phyloP scores from a whole-genome alignment of 1,284 basidiomycete genomes.

The Pholiota adiposa region DNA sequence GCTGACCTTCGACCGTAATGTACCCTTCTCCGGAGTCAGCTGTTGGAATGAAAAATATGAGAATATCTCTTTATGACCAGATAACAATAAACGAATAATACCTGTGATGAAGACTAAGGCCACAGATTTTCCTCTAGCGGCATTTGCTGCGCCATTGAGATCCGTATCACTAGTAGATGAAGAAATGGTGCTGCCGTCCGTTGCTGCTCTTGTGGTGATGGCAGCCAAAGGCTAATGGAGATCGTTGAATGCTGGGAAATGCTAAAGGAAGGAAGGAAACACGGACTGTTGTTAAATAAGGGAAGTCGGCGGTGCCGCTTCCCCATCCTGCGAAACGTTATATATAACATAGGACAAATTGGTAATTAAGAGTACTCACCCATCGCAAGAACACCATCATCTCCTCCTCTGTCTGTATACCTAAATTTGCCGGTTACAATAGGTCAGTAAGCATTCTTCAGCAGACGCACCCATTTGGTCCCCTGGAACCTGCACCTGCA shows the following conservation, averaged over 20 bases:
- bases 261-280: neutral
- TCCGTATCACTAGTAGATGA: slow-evolving; percentile 60
- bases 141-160: slow-evolving; percentile 42
- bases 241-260: neutral
- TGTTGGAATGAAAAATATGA: too few relatives aligned
- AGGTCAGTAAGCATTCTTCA: neutral
- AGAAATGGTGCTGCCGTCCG: slow-evolving; percentile 43
- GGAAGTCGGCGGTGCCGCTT: slow-evolving; percentile 53
- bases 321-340: slow-evolving; percentile 40
- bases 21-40: slow-evolving; percentile 57
- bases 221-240: slow-evolving; percentile 43
- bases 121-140: slow-evolving; percentile 50
- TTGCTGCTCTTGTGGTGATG: slow-evolving; percentile 43
- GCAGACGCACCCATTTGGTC: slow-evolving; percentile 59
- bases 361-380: slow-evolving; percentile 46
- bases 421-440: slow-evolving; percentile 31
- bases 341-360: neutral
- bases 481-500: slow-evolving; percentile 58
- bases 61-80: neutral
- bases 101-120: slow-evolving; percentile 64
- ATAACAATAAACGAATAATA: slow-evolving; percentile 23
- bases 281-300: slow-evolving; percentile 53
- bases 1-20: slow-evolving; percentile 57
- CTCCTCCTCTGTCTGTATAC: slow-evolving; percentile 48
- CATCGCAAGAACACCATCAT: slow-evolving; percentile 66